phyloP scores from a whole-genome alignment of 345 rosid genomes.

The Aurinia saxatilis region DNA sequence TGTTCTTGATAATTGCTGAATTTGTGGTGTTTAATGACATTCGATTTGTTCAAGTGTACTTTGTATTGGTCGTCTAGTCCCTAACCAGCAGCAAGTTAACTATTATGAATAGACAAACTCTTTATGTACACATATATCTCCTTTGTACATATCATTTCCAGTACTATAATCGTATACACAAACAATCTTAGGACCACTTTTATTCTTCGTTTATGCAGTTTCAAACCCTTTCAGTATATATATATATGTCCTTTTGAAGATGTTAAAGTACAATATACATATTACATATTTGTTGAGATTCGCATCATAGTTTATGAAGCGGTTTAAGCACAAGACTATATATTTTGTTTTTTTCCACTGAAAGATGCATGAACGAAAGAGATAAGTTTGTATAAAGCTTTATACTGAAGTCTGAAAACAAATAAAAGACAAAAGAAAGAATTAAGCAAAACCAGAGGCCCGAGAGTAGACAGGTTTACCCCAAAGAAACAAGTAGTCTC shows the following conservation, averaged over 20 bases:
- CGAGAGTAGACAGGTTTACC: too few species aligned
- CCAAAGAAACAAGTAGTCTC: too few species aligned
- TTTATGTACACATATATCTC: neutral
- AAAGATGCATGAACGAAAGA: too few species aligned
- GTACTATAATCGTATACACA: neutral
- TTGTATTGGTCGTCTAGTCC: neutral
- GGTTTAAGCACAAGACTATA: too few species aligned
- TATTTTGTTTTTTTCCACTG: too few species aligned
- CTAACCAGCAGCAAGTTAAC: neutral
- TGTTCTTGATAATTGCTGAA: constrained; percentile 1
- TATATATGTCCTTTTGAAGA: neutral
- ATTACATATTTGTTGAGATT: neutral
- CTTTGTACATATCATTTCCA: too few species aligned
- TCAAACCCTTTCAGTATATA: neutral
- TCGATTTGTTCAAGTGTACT: neutral
- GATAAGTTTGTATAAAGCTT: too few species aligned
- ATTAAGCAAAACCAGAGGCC: too few species aligned
- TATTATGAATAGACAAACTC: neutral
- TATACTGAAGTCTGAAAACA: too few species aligned
- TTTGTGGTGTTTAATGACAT: neutral
- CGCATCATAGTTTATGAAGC: too few species aligned
- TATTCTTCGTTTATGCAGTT: neutral
- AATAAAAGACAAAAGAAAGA: too few species aligned
- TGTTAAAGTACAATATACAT: neutral
- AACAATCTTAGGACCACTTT: neutral